phyloP scores from a whole-genome alignment of 495 filamentous ascomycete genomes.

The Aspergillus ellipticus region DNA sequence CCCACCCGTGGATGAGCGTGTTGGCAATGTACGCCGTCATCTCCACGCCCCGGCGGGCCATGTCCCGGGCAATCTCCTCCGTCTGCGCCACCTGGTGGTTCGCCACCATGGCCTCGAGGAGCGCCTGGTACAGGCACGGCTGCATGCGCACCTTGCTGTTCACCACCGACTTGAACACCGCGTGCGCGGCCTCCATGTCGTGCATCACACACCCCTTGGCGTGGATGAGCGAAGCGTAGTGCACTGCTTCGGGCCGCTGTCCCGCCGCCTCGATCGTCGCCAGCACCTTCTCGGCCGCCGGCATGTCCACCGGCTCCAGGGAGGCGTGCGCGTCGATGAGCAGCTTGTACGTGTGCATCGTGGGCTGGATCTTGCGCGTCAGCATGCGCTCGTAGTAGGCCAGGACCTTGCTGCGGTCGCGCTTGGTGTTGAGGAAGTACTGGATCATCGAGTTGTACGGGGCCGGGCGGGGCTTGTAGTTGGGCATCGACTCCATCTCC shows the following conservation, averaged over 20 bases:
- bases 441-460: conserved; percentile 99
- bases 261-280: conserved; percentile 72
- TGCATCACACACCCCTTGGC: conserved; percentile 93
- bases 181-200: conserved; percentile 78
- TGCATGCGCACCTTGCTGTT: conserved; percentile 62
- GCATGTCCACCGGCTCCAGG: conserved; percentile 87
- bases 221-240: conserved; percentile 93
- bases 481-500: conserved; percentile 98
- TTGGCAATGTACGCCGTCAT: conserved; percentile 98
- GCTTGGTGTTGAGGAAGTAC: conserved; percentile 96
- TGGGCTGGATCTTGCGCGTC: conserved; percentile 79
- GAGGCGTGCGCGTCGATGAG: conserved; percentile 95
- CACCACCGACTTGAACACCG: conserved; percentile 76
- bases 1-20: conserved; percentile 98
- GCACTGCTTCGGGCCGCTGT: conserved; percentile 79
- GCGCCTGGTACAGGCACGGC: conserved; percentile 88
- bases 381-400: conserved; percentile 94
- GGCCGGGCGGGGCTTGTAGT: conserved; percentile 95
- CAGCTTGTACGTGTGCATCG: conserved; percentile 95
- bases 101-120: conserved; percentile 94
- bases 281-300: conserved; percentile 80
- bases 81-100: conserved; percentile 81
- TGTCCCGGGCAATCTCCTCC: conserved; percentile 66
- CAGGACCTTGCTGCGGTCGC: conserved; percentile 90
- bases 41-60: conserved; percentile 67